These are phyloP conservation scores for Buddleja alternifolia DNA, from an alignment of 257 asterid species.

Conservation along the genomic window DNA sequence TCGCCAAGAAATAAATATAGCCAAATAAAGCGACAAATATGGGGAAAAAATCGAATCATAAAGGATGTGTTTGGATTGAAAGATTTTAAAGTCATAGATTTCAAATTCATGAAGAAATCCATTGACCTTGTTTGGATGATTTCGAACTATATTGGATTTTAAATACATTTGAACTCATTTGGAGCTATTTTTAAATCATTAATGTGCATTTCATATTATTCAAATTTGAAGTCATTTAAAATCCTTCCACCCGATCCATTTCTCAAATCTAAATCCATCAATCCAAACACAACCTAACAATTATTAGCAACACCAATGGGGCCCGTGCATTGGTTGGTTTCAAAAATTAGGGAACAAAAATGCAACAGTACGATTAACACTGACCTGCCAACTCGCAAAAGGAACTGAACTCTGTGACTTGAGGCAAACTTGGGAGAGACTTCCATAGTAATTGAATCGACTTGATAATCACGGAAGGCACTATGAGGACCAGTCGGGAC, in stretches of 20 bases:
- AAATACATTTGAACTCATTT: no score
- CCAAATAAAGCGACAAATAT: slow-evolving; percentile 19
- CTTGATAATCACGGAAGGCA: slow-evolving; percentile 96
- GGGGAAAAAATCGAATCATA: not conserved
- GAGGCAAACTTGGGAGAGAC: slow-evolving; percentile 60
- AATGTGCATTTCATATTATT: no score
- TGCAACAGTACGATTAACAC: slow-evolving; percentile 22
- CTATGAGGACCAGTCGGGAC: slow-evolving; percentile 98
- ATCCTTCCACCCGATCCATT: no score
- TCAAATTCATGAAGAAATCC: no score
- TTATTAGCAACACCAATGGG: not conserved
- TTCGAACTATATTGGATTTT: no score
- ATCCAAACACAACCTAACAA: no score
- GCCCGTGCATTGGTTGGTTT: slow-evolving; percentile 20
- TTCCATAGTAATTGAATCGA: slow-evolving; percentile 92
- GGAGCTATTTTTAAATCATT: no score
- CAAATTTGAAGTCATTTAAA: no score
- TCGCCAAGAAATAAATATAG: slow-evolving; percentile 12
- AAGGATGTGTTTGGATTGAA: no score
- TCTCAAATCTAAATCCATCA: no score
- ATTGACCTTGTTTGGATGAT: no score
- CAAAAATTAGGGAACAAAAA: slow-evolving; percentile 1
- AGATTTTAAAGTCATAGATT: no score
- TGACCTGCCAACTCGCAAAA: slow-evolving; percentile 82
- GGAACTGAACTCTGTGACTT: slow-evolving; percentile 55